Conservation (phyloP, 345 rosid species). For the Citrus unshiu region DNA sequence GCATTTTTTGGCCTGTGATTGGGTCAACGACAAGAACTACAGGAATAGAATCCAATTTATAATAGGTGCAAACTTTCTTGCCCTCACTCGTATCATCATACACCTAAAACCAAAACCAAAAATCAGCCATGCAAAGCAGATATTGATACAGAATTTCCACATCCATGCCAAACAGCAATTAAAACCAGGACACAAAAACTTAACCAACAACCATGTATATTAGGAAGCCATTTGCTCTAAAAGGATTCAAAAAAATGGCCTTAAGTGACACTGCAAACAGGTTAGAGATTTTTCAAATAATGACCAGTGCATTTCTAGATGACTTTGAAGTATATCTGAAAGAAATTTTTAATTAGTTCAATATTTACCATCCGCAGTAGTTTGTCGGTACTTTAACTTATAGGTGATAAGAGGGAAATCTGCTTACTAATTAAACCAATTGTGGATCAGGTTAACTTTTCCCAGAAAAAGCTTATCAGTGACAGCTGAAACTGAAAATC, state of each 20-base stretch:
- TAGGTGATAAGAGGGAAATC: background rate
- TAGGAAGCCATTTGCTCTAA: background rate
- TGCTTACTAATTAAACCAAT: background rate
- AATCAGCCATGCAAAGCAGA: background rate
- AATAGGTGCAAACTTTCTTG: constrained; percentile 86
- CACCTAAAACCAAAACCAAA: constrained; percentile 38
- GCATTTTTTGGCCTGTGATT: constrained; percentile 93
- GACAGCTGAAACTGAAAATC: background rate
- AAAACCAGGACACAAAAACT: background rate
- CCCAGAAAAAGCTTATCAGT: background rate
- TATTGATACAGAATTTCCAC: background rate
- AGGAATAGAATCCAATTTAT: constrained; percentile 78
- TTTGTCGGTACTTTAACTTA: background rate
- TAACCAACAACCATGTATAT: background rate
- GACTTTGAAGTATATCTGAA: background rate
- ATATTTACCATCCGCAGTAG: background rate
- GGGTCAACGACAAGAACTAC: constrained; percentile 94
- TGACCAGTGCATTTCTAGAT: background rate
- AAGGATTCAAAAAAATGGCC: background rate
- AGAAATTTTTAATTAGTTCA: background rate
- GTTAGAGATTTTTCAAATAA: background rate
- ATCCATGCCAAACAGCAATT: background rate
- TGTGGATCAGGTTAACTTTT: background rate
- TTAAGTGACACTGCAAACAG: background rate
- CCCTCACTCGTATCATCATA: constrained; percentile 93